phyloP scores from a whole-genome alignment of 805 yeast genomes.

The Zygoascus biomembranicola region DNA sequence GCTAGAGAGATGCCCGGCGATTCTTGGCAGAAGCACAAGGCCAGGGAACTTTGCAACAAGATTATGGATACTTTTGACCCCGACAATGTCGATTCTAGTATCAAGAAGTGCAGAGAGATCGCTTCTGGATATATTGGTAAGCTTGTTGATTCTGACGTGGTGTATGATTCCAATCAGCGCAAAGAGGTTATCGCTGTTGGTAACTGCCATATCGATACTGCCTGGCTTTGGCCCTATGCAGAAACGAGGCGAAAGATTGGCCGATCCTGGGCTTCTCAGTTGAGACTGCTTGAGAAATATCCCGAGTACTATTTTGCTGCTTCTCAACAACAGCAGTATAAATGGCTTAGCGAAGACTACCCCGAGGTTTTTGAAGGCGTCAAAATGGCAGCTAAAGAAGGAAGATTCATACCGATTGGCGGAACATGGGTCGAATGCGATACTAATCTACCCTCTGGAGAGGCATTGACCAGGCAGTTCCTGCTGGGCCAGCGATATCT shows the following conservation, averaged over 20 bases:
- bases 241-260: constrained; percentile 90
- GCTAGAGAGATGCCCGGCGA: constrained; percentile 75
- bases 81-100: constrained; percentile 43
- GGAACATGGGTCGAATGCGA: constrained; percentile 99
- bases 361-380: constrained; percentile 66
- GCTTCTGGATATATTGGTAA: constrained; percentile 59
- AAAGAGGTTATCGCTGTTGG: constrained; percentile 72
- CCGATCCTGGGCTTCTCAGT: constrained; percentile 91
- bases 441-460: constrained; percentile 93
- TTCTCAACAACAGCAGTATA: constrained; percentile 92
- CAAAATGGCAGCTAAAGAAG: constrained; percentile 52
- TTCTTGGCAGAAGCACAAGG: constrained; percentile 76
- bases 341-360: constrained; percentile 83
- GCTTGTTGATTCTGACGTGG: constrained; percentile 55
- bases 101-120: constrained; percentile 55
- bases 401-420: constrained; percentile 83
- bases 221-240: constrained; percentile 99
- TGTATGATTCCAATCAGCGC: constrained; percentile 34
- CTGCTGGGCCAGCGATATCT: constrained; percentile 85
- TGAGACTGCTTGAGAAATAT: constrained; percentile 72
- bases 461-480: constrained; percentile 81
- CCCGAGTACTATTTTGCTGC: constrained; percentile 95
- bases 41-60: constrained; percentile 67
- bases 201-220: constrained; percentile 95
- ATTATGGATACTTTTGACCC: constrained; percentile 83